These are phyloP conservation scores for Metschnikowia peoriensis DNA, from an alignment of 805 yeast species.

Conservation along the genomic window DNA sequence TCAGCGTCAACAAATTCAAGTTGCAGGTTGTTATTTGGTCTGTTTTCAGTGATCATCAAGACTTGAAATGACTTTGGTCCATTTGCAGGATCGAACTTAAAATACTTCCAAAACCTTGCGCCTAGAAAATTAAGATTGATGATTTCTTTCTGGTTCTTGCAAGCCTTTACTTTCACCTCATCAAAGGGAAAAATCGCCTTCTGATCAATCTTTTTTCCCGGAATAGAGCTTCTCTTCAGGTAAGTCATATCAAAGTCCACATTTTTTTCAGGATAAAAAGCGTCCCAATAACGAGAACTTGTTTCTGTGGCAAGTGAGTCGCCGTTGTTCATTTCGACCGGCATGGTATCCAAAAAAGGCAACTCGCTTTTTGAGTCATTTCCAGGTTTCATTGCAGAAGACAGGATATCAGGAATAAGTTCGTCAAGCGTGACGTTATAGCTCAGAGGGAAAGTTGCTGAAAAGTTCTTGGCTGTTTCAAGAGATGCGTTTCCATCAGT, in stretches of 20 bases:
- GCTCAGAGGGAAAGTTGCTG: slow-evolving; percentile 29
- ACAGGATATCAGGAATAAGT: slow-evolving; percentile 24
- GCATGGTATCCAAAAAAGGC: slow-evolving; percentile 38
- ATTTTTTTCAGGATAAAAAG: slow-evolving; percentile 19
- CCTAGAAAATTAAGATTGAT: slow-evolving; percentile 47
- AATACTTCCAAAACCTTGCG: slow-evolving; percentile 52
- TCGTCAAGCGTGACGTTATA: slow-evolving; percentile 36
- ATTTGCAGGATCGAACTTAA: slow-evolving; percentile 54
- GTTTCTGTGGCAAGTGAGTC: background rate
- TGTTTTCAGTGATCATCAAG: slow-evolving; percentile 42
- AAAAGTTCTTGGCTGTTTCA: slow-evolving; percentile 22
- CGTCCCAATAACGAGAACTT: slow-evolving; percentile 35
- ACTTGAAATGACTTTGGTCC: slow-evolving; percentile 53
- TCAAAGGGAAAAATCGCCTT: slow-evolving; percentile 23
- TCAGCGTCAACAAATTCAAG: background rate
- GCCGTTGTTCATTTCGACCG: slow-evolving; percentile 19
- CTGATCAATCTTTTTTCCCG: slow-evolving; percentile 17
- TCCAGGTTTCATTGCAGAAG: background rate
- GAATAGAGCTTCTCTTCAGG: slow-evolving; percentile 10
- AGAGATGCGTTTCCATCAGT: slow-evolving; percentile 18
- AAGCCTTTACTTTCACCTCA: slow-evolving; percentile 26
- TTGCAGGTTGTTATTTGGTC: background rate
- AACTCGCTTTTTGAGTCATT: slow-evolving; percentile 23
- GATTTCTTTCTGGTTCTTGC: slow-evolving; percentile 36
- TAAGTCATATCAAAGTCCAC: slow-evolving; percentile 17